phyloP scores from a whole-genome alignment of 2,329 filamentous ascomycete genomes.

The Aureobasidium sp. region DNA sequence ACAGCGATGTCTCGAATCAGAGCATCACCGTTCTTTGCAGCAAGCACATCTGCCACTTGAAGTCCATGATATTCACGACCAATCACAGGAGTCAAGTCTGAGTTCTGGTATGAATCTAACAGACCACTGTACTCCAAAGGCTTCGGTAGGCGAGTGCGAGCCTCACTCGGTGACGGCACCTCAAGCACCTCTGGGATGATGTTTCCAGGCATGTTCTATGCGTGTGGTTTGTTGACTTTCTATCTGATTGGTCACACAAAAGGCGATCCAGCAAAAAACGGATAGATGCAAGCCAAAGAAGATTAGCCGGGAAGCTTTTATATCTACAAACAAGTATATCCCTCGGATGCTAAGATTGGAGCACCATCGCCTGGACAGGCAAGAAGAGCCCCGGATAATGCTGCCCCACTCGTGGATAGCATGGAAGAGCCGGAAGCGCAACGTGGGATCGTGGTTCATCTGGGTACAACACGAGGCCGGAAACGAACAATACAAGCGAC shows the following conservation, averaged over 20 bases:
- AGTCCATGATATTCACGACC: slow-evolving; percentile 14
- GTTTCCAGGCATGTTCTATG: slow-evolving; percentile 7
- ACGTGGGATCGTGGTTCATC: background rate
- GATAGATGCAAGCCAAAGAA: background rate
- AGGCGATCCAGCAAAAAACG: background rate
- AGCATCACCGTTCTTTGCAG: slow-evolving; percentile 13
- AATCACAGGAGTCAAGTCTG: slow-evolving; percentile 11
- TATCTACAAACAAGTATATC: background rate
- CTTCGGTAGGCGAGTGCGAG: slow-evolving; percentile 7
- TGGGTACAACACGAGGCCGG: background rate
- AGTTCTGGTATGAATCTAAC: slow-evolving; percentile 3
- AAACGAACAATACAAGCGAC: background rate
- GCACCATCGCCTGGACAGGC: background rate
- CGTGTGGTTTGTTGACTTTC: too few species aligned
- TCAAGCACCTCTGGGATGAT: slow-evolving; percentile 2
- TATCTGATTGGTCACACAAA: background rate
- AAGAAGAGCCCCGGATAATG: background rate
- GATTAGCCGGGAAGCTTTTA: slow-evolving; percentile 2
- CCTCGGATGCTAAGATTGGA: background rate
- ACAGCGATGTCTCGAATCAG: slow-evolving; percentile 15
- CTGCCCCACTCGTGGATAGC: background rate
- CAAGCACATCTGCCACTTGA: slow-evolving; percentile 14
- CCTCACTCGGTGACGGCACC: background rate
- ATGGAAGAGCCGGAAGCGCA: background rate
- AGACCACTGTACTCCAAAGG: slow-evolving; percentile 10